Percentiles rank a stretch among this genome's conserved stretches.
These are phyloP conservation scores for Colletotrichum agaves DNA, from an alignment of 2,329 filamentous ascomycete genomes.

Conservation along the genomic window DNA sequence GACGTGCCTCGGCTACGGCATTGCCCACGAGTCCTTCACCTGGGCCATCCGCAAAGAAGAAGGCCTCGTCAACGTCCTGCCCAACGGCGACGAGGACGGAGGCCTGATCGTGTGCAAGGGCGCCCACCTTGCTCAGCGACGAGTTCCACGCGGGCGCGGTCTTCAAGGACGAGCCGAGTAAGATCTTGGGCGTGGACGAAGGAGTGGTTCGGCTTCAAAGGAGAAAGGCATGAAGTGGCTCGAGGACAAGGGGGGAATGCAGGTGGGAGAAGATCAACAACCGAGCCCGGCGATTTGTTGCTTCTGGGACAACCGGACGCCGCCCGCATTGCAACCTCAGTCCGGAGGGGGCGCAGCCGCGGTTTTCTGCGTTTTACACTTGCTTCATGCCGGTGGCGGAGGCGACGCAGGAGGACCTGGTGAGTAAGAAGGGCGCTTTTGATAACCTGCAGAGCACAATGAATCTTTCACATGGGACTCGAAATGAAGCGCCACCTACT, in stretches of 20 bases:
- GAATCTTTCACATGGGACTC: too few species aligned
- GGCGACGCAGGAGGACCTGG: slow-evolving; percentile 40
- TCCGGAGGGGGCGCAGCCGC: slow-evolving; percentile 35
- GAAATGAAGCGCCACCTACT: too few species aligned
- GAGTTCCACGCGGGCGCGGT: slow-evolving; percentile 37
- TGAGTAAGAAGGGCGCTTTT: slow-evolving; percentile 39
- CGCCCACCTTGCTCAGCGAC: slow-evolving; percentile 32
- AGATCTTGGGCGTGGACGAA: slow-evolving; percentile 42
- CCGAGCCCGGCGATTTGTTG: slow-evolving; percentile 49
- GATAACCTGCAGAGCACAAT: slow-evolving; percentile 42
- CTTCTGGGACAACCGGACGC: slow-evolving; percentile 46
- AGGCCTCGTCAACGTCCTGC: slow-evolving; percentile 15
- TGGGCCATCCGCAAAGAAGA: slow-evolving; percentile 21
- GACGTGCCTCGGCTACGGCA: slow-evolving; percentile 25
- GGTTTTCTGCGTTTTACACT: slow-evolving; percentile 41
- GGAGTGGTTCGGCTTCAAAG: slow-evolving; percentile 38
- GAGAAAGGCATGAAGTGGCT: slow-evolving; percentile 39
- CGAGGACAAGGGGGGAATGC: slow-evolving; percentile 31
- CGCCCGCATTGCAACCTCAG: slow-evolving; percentile 35
- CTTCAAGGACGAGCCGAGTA: slow-evolving; percentile 20
- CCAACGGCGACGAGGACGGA: slow-evolving; percentile 14
- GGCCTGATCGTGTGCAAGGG: slow-evolving; percentile 25
- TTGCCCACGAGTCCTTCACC: slow-evolving; percentile 23
- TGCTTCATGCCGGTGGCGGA: slow-evolving; percentile 39
- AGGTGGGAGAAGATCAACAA: slow-evolving; percentile 43